phyloP scores from a whole-genome alignment of 2,329 filamentous ascomycete species.

The Ilyonectria destructans region DNA sequence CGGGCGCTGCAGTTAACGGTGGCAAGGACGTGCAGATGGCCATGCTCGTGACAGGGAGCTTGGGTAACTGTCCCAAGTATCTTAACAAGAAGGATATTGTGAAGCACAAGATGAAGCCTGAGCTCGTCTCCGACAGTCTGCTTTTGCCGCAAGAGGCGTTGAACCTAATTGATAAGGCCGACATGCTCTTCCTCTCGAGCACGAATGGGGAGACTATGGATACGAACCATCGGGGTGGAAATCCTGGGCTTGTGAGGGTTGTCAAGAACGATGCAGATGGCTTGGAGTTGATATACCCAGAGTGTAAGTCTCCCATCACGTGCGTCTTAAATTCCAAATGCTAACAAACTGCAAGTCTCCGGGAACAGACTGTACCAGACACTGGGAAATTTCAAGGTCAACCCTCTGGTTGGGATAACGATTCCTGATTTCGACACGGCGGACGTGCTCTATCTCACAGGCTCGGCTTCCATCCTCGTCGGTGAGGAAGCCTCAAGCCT shows the following conservation, averaged over 20 bases:
- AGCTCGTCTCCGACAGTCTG: constrained; percentile 62
- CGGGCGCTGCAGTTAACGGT: constrained; percentile 67
- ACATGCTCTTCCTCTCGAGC: constrained; percentile 86
- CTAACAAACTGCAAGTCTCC: constrained; percentile 64
- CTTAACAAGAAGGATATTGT: constrained; percentile 80
- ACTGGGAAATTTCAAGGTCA: constrained; percentile 81
- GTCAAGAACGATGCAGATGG: constrained; percentile 67
- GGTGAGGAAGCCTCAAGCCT: constrained; percentile 74
- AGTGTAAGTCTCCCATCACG: constrained; percentile 64
- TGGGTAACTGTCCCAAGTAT: constrained; percentile 93
- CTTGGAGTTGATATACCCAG: constrained; percentile 79
- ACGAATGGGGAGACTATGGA: constrained; percentile 82
- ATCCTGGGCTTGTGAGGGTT: constrained; percentile 81
- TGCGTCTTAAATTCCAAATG: background rate
- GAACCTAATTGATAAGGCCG: constrained; percentile 74
- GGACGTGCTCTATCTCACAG: constrained; percentile 82
- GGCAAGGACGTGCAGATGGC: constrained; percentile 69
- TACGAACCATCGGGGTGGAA: constrained; percentile 85
- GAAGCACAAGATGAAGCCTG: constrained; percentile 63
- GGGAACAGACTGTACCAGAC: constrained; percentile 90
- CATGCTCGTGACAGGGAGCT: constrained; percentile 78
- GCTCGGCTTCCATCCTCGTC: constrained; percentile 76
- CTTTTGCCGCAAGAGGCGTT: constrained; percentile 70
- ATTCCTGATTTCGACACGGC: constrained; percentile 84
- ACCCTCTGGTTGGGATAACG: constrained; percentile 78